Evolutionary conservation across 2,329 filamentous ascomycete species (phyloP).

Genomic region (Microdochium bolleyi): DNA sequence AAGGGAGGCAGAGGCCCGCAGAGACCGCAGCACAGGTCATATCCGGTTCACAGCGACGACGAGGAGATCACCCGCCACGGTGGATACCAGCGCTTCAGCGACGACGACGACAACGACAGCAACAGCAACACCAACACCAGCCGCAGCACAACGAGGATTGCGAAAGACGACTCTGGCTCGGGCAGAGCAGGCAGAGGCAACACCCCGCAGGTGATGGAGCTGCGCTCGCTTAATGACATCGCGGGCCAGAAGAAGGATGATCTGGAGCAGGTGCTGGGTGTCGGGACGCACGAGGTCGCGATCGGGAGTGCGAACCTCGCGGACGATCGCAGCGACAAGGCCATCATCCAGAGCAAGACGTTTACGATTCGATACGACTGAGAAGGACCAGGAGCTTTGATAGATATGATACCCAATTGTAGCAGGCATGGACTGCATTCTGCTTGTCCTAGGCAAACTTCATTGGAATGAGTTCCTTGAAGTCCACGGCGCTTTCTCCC

Average conservation of each 20-base stretch:
- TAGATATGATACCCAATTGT: too few relatives aligned
- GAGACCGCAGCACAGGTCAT: not conserved
- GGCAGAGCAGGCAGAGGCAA: not conserved
- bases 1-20: not conserved
- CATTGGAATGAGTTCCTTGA: too few relatives aligned
- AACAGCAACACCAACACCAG: not conserved
- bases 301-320: not conserved
- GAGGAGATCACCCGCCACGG: not conserved
- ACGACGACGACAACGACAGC: not conserved
- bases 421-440: too few relatives aligned
- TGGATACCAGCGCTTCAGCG: not conserved
- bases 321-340: constrained; percentile 1
- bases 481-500: too few relatives aligned
- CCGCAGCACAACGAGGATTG: not conserved
- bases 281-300: not conserved
- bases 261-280: not conserved
- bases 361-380: not conserved
- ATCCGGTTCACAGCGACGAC: not conserved
- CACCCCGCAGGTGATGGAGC: not conserved
- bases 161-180: not conserved
- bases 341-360: not conserved
- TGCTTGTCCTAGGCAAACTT: too few relatives aligned
- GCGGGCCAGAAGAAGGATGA: not conserved
- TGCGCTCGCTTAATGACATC: not conserved
- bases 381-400: not conserved